Percentiles rank a stretch among this genome's conserved stretches.
Conservation (phyloP, 805 yeast species). For the Deakozyma indianensis region DNA sequence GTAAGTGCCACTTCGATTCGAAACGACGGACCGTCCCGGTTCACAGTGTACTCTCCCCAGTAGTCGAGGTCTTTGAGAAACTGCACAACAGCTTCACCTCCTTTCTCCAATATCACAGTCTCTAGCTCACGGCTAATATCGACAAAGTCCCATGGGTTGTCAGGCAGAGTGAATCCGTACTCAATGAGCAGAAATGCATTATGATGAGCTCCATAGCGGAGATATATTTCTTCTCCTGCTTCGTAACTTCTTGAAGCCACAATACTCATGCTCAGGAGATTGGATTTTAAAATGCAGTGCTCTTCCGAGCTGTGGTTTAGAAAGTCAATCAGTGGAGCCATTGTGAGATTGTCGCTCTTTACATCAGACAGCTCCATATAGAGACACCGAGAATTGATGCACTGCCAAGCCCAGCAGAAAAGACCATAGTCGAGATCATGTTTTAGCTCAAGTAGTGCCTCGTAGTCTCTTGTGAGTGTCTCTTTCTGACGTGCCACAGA, state of each 20-base stretch:
- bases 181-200: constrained; percentile 73
- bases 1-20: constrained; percentile 68
- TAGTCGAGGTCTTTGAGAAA: constrained; percentile 43
- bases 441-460: background rate
- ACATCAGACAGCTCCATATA: constrained; percentile 55
- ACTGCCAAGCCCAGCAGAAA: constrained; percentile 65
- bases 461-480: background rate
- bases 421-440: constrained; percentile 11
- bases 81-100: constrained; percentile 22
- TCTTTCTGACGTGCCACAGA: background rate
- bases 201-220: constrained; percentile 81
- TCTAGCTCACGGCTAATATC: constrained; percentile 40
- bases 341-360: constrained; percentile 58
- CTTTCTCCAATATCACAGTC: constrained; percentile 17
- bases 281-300: constrained; percentile 35
- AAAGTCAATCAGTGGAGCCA: constrained; percentile 87
- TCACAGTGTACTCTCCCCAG: constrained; percentile 61
- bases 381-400: constrained; percentile 83
- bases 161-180: constrained; percentile 59
- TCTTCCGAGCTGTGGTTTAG: constrained; percentile 46
- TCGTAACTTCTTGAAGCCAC: constrained; percentile 22
- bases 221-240: constrained; percentile 42
- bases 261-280: constrained; percentile 39
- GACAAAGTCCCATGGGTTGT: constrained; percentile 55
- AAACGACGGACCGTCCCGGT: constrained; percentile 41